Evolutionary conservation across 2,329 filamentous ascomycete genomes (phyloP).

Genomic region (Epichloe baconii): DNA sequence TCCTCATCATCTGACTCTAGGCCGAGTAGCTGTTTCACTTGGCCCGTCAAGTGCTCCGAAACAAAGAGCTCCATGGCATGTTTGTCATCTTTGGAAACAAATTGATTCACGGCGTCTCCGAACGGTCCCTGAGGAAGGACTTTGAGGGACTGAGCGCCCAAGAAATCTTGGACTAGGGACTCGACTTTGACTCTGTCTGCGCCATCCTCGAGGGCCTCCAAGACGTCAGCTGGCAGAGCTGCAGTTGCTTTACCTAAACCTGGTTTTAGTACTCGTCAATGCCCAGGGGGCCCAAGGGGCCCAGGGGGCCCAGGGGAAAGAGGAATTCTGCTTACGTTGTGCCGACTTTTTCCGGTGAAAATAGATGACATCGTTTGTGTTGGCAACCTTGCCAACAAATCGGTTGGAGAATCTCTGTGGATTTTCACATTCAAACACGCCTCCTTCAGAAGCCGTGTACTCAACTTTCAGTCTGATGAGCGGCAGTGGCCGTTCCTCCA

Average conservation of each 20-base stretch:
- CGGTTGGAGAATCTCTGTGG: slow-evolving; percentile 91
- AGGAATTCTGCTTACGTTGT: slow-evolving; percentile 14
- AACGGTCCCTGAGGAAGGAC: slow-evolving; percentile 89
- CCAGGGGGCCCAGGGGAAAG: no score
- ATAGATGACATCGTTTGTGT: slow-evolving; percentile 84
- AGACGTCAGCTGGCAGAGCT: slow-evolving; percentile 49
- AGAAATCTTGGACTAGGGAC: slow-evolving; percentile 74
- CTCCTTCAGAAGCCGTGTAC: slow-evolving; percentile 71
- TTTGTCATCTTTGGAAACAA: slow-evolving; percentile 91
- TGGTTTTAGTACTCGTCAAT: slow-evolving; percentile 4
- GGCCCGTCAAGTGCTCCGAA: slow-evolving; percentile 53
- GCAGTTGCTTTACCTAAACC: slow-evolving; percentile 18
- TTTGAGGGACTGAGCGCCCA: slow-evolving; percentile 76
- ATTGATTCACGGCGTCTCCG: slow-evolving; percentile 82
- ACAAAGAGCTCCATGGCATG: slow-evolving; percentile 79
- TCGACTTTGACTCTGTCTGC: slow-evolving; percentile 73
- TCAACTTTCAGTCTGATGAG: slow-evolving; percentile 86
- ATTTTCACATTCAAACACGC: slow-evolving; percentile 83
- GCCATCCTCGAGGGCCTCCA: slow-evolving; percentile 35
- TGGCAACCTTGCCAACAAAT: slow-evolving; percentile 82
- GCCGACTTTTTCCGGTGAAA: slow-evolving; percentile 81
- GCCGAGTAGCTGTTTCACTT: slow-evolving; percentile 56
- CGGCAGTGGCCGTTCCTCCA: slow-evolving; percentile 57
- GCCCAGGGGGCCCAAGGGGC: no score
- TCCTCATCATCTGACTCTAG: slow-evolving; percentile 53